These are phyloP conservation scores for Claviceps pusilla DNA, from an alignment of 2,329 filamentous ascomycete species.

Conservation along the genomic window DNA sequence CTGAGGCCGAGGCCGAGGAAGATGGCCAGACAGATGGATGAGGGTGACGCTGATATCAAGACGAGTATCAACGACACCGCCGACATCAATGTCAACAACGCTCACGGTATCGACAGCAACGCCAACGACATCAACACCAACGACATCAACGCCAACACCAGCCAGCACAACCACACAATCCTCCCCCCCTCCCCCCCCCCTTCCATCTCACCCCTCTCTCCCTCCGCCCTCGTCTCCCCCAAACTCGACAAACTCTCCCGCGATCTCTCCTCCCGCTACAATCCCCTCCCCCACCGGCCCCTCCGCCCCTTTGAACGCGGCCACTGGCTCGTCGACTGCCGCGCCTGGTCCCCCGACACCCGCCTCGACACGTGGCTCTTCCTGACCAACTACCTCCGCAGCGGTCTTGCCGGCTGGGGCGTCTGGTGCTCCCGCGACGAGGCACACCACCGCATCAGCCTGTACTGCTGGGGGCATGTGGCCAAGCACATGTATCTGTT, in stretches of 20 bases:
- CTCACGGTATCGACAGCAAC: conserved; percentile 6
- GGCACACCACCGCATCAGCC: conserved; percentile 33
- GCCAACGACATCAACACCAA: background rate
- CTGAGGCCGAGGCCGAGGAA: conserved; percentile 16
- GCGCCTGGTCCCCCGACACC: conserved; percentile 33
- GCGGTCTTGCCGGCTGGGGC: conserved; percentile 51
- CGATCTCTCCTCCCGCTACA: conserved; percentile 37
- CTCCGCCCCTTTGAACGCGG: conserved; percentile 53
- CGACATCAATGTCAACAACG: background rate
- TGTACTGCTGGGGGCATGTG: conserved; percentile 69
- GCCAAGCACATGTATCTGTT: conserved; percentile 60
- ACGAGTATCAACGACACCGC: too few species aligned
- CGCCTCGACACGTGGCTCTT: conserved; percentile 46
- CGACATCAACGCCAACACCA: too few species aligned
- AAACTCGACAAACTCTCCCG: conserved; percentile 37
- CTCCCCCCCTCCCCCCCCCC: conserved; percentile 37
- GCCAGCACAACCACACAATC: conserved; percentile 19
- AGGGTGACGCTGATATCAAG: too few species aligned
- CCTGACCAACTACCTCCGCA: conserved; percentile 42
- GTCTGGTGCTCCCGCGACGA: conserved; percentile 37
- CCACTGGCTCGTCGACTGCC: conserved; percentile 55
- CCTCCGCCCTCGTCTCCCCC: conserved; percentile 39
- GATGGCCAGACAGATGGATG: conserved; percentile 8
- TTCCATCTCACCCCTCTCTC: conserved; percentile 28
- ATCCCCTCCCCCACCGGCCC: conserved; percentile 22